Evolutionary conservation across 805 yeast genomes (phyloP), one percentile per base, ranked within the genome.

Genomic region (Spencermartinsiella europaea): DNA sequence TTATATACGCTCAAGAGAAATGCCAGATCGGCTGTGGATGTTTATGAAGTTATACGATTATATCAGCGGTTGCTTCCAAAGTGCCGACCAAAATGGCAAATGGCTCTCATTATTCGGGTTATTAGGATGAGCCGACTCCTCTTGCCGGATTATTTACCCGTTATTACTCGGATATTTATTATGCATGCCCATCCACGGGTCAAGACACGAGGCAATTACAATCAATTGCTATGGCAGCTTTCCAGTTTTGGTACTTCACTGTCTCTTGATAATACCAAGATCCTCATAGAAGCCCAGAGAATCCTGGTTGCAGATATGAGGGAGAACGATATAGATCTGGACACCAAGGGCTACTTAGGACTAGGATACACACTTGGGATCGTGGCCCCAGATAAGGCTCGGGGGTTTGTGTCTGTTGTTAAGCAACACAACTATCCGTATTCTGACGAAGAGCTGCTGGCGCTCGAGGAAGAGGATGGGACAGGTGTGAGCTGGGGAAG

Each of bases 171-270:
- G n/a, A 42, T 61, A 16, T 60, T 53, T 38, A 42, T 55, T 10
- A 17, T 37, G 15, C 45, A 49, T 20, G 47, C 49, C 15, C 41
- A 42, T 4, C 36, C 34, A 3, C 43, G 25, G 3, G 17, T 38
- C 15, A 40, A 38, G 25, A 39, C 39, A 1, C 33, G 50, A 1
- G 42, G 38, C 3, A 48, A 45, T 2, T 40, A 45, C 47, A 63
- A 62, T 43, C 63, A 62, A 40, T 38, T 61, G 14, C 35, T 63
- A 22, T 62, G 66, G 66, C 42, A 45, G n/a, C 22, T 62, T 5
- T 50, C 59, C 12, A 45, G 51, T 20, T 57, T 56, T 36, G 66
- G 65, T 14, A 54, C 53, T n/a, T 28, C 17, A 12, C 56, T 62
- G 61, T 41, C 52, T 17, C 25, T 19, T 2, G 40, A 41, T 2